These are phyloP conservation scores for Aureobasidium sp. DNA, from an alignment of 2,329 filamentous ascomycete genomes.

Conservation along the genomic window DNA sequence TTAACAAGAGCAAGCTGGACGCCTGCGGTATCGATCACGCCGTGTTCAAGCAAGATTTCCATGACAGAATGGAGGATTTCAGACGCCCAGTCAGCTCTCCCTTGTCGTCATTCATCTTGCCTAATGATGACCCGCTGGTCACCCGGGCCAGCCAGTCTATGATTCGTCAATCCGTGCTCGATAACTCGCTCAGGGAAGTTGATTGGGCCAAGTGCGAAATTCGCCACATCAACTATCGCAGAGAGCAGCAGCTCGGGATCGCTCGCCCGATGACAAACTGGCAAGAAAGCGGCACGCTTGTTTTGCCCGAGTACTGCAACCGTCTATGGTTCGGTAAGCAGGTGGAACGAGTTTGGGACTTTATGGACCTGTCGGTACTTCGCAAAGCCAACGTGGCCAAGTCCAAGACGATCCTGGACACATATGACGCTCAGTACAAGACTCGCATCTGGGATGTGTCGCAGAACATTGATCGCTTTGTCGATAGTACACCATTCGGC, in stretches of 20 bases:
- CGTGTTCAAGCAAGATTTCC: slow-evolving; percentile 20
- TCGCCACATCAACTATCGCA: slow-evolving; percentile 50
- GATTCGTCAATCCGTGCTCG: slow-evolving; percentile 24
- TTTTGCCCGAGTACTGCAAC: slow-evolving; percentile 48
- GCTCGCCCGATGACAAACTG: slow-evolving; percentile 52
- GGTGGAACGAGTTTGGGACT: slow-evolving; percentile 54
- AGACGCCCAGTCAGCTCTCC: slow-evolving; percentile 52
- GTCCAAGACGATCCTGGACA: background rate
- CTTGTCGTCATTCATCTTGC: slow-evolving; percentile 52
- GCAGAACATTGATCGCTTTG: slow-evolving; percentile 60
- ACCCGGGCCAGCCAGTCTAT: slow-evolving; percentile 44
- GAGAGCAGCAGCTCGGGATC: slow-evolving; percentile 42
- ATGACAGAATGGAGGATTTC: slow-evolving; percentile 36
- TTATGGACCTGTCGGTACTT: slow-evolving; percentile 51
- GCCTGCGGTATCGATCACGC: background rate
- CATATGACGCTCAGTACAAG: slow-evolving; percentile 51
- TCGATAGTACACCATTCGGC: slow-evolving; percentile 42
- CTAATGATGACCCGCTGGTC: slow-evolving; percentile 46
- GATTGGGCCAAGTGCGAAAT: slow-evolving; percentile 51
- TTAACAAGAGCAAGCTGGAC: slow-evolving; percentile 16
- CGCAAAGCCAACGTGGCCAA: slow-evolving; percentile 31
- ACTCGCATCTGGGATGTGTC: slow-evolving; percentile 54
- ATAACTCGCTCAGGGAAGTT: slow-evolving; percentile 20
- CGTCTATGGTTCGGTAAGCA: slow-evolving; percentile 41
- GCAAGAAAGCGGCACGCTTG: slow-evolving; percentile 44